Conservation (phyloP, 23 red algal genomes). For the Gracilaria vermiculophylla region DNA sequence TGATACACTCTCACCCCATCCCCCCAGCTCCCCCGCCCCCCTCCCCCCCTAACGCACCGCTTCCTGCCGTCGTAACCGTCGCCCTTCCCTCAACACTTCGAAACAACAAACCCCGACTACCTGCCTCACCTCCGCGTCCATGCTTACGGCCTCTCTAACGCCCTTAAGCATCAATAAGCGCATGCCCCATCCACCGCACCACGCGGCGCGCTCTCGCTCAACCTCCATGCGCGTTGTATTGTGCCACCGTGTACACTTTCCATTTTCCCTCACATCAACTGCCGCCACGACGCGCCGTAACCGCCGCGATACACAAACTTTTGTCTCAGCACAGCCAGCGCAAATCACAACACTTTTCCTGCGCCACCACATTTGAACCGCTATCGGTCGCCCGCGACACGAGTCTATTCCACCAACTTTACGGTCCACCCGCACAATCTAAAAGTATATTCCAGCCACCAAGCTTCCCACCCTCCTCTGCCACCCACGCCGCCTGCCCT, state of each 20-base stretch:
- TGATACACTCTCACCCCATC: background rate
- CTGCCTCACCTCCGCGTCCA: too few relatives aligned
- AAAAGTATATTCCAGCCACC: too few relatives aligned
- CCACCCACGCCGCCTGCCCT: background rate
- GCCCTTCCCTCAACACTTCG: background rate
- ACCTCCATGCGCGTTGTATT: background rate
- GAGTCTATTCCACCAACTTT: background rate
- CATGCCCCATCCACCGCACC: background rate
- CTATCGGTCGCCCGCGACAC: background rate
- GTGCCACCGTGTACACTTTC: constrained; percentile 8
- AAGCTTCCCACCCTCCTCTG: background rate
- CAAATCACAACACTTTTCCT: constrained; percentile 1
- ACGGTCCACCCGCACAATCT: background rate
- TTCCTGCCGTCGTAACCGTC: background rate
- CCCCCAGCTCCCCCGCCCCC: background rate
- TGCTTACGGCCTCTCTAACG: too few relatives aligned
- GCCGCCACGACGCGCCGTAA: background rate
- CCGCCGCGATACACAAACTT: background rate
- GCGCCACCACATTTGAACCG: background rate
- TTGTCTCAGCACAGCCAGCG: background rate
- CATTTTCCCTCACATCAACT: background rate
- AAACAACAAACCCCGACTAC: too few relatives aligned
- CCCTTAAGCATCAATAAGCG: background rate
- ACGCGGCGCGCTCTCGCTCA: background rate
- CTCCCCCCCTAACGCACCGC: background rate